phyloP scores from a whole-genome alignment of 129 eudicot genomes.

The Tagetes patula region DNA sequence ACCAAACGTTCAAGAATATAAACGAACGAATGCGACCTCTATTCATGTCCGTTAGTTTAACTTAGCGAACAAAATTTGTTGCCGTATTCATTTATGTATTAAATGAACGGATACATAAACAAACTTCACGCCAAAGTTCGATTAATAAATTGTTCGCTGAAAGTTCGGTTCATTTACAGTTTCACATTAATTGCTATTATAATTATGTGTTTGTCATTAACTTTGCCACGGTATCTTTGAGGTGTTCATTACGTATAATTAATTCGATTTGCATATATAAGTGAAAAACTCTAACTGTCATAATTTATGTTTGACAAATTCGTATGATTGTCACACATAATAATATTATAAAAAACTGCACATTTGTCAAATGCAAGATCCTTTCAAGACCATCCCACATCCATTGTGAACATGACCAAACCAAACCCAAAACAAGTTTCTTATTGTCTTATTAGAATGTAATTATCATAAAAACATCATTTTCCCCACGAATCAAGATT shows the following conservation, averaged over 20 bases:
- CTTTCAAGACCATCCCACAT: neutral
- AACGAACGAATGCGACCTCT: no score
- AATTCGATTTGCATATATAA: no score
- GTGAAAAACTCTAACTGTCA: neutral
- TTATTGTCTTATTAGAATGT: constrained; percentile 12
- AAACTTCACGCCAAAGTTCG: no score
- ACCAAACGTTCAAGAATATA: no score
- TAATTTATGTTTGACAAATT: constrained; percentile 10
- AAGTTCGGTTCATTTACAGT: no score
- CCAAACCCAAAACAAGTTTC: neutral
- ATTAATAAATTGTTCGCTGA: no score
- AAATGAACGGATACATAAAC: no score
- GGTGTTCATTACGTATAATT: no score
- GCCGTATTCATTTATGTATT: no score
- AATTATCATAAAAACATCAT: constrained; percentile 4
- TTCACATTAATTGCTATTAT: neutral
- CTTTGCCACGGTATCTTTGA: neutral
- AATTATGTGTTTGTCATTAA: neutral
- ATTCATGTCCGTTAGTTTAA: no score
- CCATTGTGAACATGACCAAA: neutral
- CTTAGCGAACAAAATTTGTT: no score
- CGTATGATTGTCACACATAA: neutral
- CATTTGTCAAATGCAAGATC: no score
- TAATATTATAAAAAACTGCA: neutral
- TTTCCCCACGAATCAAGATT: neutral